Evolutionary conservation across 495 filamentous ascomycete species (phyloP), one percentile per base, ranked within the genome.

Genomic region (Penicillium waksmanii): DNA sequence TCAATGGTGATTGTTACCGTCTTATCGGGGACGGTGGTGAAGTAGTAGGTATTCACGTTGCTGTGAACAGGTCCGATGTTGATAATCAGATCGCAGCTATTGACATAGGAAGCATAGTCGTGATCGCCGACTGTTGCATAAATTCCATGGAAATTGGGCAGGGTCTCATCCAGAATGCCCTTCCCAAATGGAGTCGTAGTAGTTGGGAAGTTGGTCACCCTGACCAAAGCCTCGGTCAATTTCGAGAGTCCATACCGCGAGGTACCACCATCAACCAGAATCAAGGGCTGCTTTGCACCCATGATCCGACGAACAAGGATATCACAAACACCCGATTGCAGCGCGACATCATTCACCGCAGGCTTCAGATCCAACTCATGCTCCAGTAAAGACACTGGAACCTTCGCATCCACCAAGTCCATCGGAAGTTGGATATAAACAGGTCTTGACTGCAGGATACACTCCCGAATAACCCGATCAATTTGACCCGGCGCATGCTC

Each of bases 371-470:
- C 13, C 27, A 51, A 18, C 7, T 5, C 19, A 17, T 18, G 36
- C 6, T 19, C 12, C 0, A 58, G 55, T 1, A 17, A 51, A 12
- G 43, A 51, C 21, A 19, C 50, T 0, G 58, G 54, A 2, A 76
- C 65, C 0, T 34, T 53, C 9, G 57, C 53, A 13, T 53, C 53
- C n/a, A 76, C 73, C 71, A 81, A 70, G 51, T 80, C 78, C 3
- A 53, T 60, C 0, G 78, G 78, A 3, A 80, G 25, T 15, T 68
- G 61, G 18, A 81, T 65, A 34, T 74, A 76, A 1, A 81, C 77
- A 7, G 77, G 78, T 44, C 71, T 56, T 49, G 68, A 72, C 36
- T 74, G 70, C 4, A 71, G 43, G 0, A 73, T 9, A 61, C 71
- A 77, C 44, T 73, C 62, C 19, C 63, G 61, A 27, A 81, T 34